Percentiles rank a stretch among this genome's conserved stretches.
Conservation (phyloP, 2,329 filamentous ascomycete genomes). For the Sordariomycetes sp. region DNA sequence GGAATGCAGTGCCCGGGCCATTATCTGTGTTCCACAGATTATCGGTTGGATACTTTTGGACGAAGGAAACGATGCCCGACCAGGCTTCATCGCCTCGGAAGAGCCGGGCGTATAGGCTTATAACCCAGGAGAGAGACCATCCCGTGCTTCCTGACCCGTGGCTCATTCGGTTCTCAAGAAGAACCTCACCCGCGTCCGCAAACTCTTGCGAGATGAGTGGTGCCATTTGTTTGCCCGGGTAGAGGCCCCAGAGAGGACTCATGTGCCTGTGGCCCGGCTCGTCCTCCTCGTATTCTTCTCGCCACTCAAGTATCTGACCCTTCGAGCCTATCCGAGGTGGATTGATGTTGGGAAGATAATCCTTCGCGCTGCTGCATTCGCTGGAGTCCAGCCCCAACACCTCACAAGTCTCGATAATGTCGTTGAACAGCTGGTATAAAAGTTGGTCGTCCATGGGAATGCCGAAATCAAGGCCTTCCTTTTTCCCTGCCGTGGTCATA, state of each 20-base stretch:
- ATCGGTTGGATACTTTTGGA: background rate
- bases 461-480: background rate
- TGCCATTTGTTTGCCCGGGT: conserved; percentile 24
- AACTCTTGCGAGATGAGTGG: conserved; percentile 2
- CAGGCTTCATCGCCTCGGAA: background rate
- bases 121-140: background rate
- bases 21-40: conserved; percentile 27
- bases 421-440: background rate
- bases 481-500: background rate
- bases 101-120: background rate
- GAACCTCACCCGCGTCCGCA: background rate
- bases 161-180: background rate
- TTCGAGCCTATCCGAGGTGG: conserved; percentile 11
- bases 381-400: background rate
- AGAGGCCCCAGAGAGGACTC: conserved; percentile 36
- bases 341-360: conserved; percentile 1
- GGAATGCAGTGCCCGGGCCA: conserved; percentile 19
- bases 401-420: background rate
- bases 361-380: background rate
- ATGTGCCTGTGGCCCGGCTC: conserved; percentile 40
- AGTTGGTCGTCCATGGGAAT: background rate
- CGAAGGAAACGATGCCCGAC: background rate
- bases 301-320: conserved; percentile 30
- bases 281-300: conserved; percentile 22
- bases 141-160: background rate